Evolutionary conservation across 441 rosid genomes (phyloP), one percentile per base, ranked within the genome.

Genomic region (Erysimum cheiri): DNA sequence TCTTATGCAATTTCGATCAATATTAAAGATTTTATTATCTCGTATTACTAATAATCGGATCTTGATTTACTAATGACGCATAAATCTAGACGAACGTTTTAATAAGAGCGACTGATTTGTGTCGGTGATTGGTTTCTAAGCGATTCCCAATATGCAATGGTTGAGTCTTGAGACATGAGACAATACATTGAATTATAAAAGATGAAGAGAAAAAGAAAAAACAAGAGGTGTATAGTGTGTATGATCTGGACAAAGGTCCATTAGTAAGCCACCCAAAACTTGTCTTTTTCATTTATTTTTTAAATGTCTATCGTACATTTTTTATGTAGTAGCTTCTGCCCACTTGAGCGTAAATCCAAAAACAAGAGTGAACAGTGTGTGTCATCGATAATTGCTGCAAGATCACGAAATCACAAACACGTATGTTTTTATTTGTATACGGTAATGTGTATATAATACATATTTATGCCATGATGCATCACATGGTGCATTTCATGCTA

Each of bases 301-400:
- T 5, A 28, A 59, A 29, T 24, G 41, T 8, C 71, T 59, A 50
- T 35, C 1, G 39, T 49, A 65, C 53, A 66, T 11, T 0, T 57
- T 73, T 67, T 24, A 67, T 60, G 69, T 29, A 53, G 41, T 60
- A 60, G 78, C 64, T 60, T 74, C 50, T 54, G 49, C 19, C 78
- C 78, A 74, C 78, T 74, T 74, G 73, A 74, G 60, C 46, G 26
- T 61, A 44, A 53, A 73, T 74, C 78, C 78, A 74, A 74, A 72
- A 61, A 46, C 69, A 33, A 3, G 26, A 67, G 77, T 60, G 57
- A 67, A 28, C 72, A 59, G 29, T 68, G 58, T 61, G n/a, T n/a
- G n/a, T n/a, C 73, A 74, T 74, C 69, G 69, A 74, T 74, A 12
- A 67, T 60, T 19, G 69, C 69, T 67, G 69, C 68, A 44, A 67